These are phyloP conservation scores for Zymoseptoria pseudotritici DNA, from an alignment of 2,329 filamentous ascomycete species.

Conservation along the genomic window DNA sequence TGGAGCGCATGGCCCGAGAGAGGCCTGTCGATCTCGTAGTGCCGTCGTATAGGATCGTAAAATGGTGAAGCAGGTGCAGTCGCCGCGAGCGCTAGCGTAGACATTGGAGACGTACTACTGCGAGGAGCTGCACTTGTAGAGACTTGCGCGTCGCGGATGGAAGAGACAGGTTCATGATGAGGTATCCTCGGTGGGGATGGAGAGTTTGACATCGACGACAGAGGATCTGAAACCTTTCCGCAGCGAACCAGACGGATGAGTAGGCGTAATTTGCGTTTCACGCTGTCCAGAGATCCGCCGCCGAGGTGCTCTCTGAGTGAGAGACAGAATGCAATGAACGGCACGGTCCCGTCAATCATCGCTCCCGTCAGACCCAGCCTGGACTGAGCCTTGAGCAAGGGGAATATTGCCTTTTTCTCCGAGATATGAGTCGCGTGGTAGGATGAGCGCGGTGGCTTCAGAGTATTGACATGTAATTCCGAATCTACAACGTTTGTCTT, in stretches of 20 bases:
- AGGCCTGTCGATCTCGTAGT: neutral
- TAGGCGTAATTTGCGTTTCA: slow-evolving; percentile 15
- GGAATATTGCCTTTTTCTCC: neutral
- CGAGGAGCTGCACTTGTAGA: neutral
- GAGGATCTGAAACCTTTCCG: slow-evolving; percentile 33
- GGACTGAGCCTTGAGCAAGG: slow-evolving; percentile 2
- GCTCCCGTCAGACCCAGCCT: slow-evolving; percentile 6
- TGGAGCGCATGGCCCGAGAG: neutral
- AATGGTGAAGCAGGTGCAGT: slow-evolving; percentile 5
- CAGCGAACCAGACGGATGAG: slow-evolving; percentile 2
- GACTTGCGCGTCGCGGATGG: slow-evolving; percentile 3
- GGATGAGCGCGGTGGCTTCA: neutral
- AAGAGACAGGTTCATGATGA: slow-evolving; percentile 10
- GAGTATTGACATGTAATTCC: neutral
- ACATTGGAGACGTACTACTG: neutral
- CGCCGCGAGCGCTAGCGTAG: neutral
- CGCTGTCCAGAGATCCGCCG: slow-evolving; percentile 1
- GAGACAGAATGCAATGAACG: slow-evolving; percentile 6
- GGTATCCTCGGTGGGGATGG: slow-evolving; percentile 32
- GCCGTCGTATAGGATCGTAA: slow-evolving; percentile 4
- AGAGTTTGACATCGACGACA: slow-evolving; percentile 46
- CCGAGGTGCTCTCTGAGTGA: slow-evolving; percentile 6
- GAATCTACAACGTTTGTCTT: neutral
- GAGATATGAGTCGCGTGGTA: neutral
- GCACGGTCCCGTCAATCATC: slow-evolving; percentile 12